Evolutionary conservation across 2,329 filamentous ascomycete species (phyloP), one percentile per base, ranked within the genome.

Genomic region (Pestalotiopsis fici): DNA sequence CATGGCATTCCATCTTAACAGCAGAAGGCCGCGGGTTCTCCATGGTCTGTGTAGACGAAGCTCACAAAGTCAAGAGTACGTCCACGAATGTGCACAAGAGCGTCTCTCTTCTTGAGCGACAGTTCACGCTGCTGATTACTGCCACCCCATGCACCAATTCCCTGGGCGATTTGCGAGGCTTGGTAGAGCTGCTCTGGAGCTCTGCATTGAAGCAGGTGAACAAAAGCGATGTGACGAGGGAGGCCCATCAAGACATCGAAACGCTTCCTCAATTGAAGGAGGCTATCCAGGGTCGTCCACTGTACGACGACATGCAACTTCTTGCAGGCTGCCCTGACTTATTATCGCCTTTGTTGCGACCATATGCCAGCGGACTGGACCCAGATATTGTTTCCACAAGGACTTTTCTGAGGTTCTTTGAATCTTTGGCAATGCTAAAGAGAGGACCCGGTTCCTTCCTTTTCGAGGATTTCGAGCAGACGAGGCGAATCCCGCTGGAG

Each of bases 31-130:
- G 74, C 7, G 18, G 47, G 4, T 76, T 76, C 59, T 77, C 75
- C 3, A 64, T 76, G 5, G 71, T 77, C 3, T 70, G 75, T 2
- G 74, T 77, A 1, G 75, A 77, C 35, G 75, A 77, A 50, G 74
- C 75, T 1, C 71, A 76, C 59, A 76, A 74, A 60, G 68, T 76
- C 18, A 74, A 75, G 23, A 71, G 76, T 21, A 25, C 67, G 1
- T 11, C 23, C 1, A 77, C 75, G 0, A 66, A 57, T 9, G 69
- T 71, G 13, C 75, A 71, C 71, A 71, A 69, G 55, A 76, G 75
- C 2, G 68, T 77, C 0, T 59, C 68, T 13, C 64, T 74, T 2
- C 56, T 76, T 6, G 35, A 73, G 12, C 73, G 75, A 11, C 59
- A 74, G 3, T 76, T 70, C 59, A 77, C 74, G 7, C 68, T 77